A percentile compares a stretch with the other conserved stretches of the same genome.
These are phyloP conservation scores for Mycena alexandri DNA, from an alignment of 768 basidiomycete species.

Conservation along the genomic window DNA sequence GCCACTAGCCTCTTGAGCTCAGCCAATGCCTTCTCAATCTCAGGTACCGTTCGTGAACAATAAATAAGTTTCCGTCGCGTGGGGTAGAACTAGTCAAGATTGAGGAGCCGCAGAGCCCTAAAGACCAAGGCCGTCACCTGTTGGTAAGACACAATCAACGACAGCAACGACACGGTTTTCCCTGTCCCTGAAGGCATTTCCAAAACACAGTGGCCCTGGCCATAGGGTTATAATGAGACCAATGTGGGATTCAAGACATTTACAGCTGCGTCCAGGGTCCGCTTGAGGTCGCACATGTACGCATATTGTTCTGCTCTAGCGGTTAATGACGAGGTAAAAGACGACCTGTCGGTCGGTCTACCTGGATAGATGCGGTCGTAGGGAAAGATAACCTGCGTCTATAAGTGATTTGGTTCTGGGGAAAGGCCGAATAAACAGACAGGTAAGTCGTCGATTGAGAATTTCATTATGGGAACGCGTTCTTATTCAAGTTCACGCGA, in stretches of 20 bases:
- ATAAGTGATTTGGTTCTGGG: conserved; percentile 19
- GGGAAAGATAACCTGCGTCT: conserved; percentile 83
- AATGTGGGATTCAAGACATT: conserved; percentile 17
- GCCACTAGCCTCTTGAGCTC: conserved; percentile 95
- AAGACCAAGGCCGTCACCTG: conserved; percentile 65
- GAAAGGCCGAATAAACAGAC: conserved; percentile 55
- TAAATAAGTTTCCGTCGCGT: conserved; percentile 95
- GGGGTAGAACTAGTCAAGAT: conserved; percentile 81
- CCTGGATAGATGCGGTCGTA: conserved; percentile 97
- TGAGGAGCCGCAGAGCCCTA: conserved; percentile 19
- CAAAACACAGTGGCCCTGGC: conserved; percentile 96
- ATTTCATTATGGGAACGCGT: conserved; percentile 69
- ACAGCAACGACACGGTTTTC: conserved; percentile 96
- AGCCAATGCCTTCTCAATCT: conserved; percentile 97
- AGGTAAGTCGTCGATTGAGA: conserved; percentile 84
- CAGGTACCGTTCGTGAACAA: conserved; percentile 98
- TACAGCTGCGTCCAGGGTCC: conserved; percentile 95
- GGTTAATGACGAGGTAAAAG: conserved; percentile 25
- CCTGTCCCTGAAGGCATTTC: conserved; percentile 99
- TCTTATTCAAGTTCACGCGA: conserved; percentile 8
- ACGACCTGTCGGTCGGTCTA: conserved; percentile 24
- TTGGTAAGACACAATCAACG: conserved; percentile 97
- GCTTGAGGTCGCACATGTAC: conserved; percentile 99
- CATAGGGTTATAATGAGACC: conserved; percentile 13
- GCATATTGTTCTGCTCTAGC: conserved; percentile 89